Conservation (phyloP, 257 asterid species). For the Solanum sejunctum region DNA sequence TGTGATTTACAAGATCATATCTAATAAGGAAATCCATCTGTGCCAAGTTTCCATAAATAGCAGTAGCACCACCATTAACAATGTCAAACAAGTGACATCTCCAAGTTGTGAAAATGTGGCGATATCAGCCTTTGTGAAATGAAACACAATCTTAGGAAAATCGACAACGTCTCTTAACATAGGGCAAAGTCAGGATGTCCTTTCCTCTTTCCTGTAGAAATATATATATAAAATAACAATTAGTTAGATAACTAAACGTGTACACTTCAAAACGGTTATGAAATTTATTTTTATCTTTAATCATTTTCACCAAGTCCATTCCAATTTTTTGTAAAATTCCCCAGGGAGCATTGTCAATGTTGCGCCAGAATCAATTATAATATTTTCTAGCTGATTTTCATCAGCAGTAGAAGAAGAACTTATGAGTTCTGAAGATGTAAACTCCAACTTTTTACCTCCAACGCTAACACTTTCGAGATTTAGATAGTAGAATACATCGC, state of each 20-base stretch:
- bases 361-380: slow-evolving; percentile 57
- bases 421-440: background rate
- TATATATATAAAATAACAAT: no score
- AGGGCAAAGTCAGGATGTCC: no score
- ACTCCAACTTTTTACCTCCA: background rate
- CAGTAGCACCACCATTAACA: background rate
- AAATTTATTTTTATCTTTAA: no score
- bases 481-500: slow-evolving; percentile 26
- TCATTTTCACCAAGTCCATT: no score
- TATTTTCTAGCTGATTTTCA: slow-evolving; percentile 12
- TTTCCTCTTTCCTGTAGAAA: no score
- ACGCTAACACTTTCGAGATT: slow-evolving; percentile 33
- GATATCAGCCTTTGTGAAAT: slow-evolving; percentile 36
- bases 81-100: slow-evolving; percentile 30
- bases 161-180: background rate
- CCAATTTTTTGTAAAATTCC: no score
- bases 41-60: slow-evolving; percentile 37
- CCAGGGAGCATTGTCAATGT: slow-evolving; percentile 13
- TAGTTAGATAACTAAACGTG: no score
- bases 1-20: background rate
- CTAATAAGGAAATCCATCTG: background rate
- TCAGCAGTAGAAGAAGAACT: background rate
- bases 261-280: no score
- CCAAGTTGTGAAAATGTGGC: slow-evolving; percentile 22
- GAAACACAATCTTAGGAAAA: slow-evolving; percentile 14